Evolutionary conservation across 768 basidiomycete genomes (phyloP).

Genomic region (Strobilomyces confusus): DNA sequence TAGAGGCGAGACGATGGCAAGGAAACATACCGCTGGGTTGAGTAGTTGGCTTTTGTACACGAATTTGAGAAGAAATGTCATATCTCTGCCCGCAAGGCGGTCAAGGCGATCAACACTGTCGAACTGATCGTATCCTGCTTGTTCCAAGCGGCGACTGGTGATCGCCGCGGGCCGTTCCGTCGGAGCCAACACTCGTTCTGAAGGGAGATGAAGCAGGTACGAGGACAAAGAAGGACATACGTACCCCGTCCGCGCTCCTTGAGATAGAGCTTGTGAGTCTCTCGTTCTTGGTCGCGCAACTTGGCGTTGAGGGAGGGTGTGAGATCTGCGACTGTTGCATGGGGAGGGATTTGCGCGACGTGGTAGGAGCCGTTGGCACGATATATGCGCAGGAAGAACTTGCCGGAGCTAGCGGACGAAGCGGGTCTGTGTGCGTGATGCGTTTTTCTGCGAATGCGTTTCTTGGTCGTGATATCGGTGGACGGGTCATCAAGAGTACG

Average conservation of each 20-base stretch:
- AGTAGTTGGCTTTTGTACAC: slow-evolving; percentile 80
- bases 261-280: slow-evolving; percentile 67
- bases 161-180: slow-evolving; percentile 84
- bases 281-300: slow-evolving; percentile 44
- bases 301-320: slow-evolving; percentile 58
- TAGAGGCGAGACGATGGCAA: not conserved
- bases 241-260: slow-evolving; percentile 73
- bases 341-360: slow-evolving; percentile 58
- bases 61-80: slow-evolving; percentile 85
- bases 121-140: slow-evolving; percentile 81
- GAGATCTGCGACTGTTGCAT: slow-evolving; percentile 66
- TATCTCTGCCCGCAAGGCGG: slow-evolving; percentile 69
- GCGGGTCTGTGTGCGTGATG: slow-evolving; percentile 16
- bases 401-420: slow-evolving; percentile 15
- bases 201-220: not conserved
- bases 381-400: slow-evolving; percentile 63
- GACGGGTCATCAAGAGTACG: slow-evolving; percentile 15
- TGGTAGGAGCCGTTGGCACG: slow-evolving; percentile 69
- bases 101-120: slow-evolving; percentile 79
- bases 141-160: slow-evolving; percentile 75
- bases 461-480: slow-evolving; percentile 13
- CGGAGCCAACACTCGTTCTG: slow-evolving; percentile 80
- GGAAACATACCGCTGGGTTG: slow-evolving; percentile 51
- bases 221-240: slow-evolving; percentile 12
- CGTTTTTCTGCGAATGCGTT: slow-evolving; percentile 25